Conservation (phyloP, 768 basidiomycete genomes). For the Phallus indusiatus region DNA sequence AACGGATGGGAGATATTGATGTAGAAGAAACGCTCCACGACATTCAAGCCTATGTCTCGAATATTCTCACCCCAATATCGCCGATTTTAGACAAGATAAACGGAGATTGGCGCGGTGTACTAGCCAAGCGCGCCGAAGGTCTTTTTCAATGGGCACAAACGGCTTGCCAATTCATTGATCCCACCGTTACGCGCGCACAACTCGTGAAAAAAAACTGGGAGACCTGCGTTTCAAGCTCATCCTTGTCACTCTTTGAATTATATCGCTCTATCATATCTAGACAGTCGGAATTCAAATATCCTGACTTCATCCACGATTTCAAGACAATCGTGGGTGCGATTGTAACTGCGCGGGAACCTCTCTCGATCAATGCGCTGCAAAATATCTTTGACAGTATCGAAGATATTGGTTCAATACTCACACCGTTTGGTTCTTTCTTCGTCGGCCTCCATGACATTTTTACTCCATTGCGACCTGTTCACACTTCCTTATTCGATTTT, state of each 20-base stretch:
- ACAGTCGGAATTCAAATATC: slow-evolving; percentile 12
- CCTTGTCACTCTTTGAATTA: slow-evolving; percentile 12
- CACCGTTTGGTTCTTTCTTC: slow-evolving; percentile 13
- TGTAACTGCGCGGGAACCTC: slow-evolving; percentile 17
- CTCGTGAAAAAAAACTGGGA: neutral
- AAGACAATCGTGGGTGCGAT: slow-evolving; percentile 17
- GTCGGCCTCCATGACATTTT: slow-evolving; percentile 12
- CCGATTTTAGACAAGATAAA: neutral
- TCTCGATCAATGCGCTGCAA: slow-evolving; percentile 9
- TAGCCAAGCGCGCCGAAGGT: slow-evolving; percentile 21
- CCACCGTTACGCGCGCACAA: neutral
- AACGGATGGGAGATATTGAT: neutral
- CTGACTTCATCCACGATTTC: slow-evolving; percentile 6
- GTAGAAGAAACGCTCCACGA: neutral
- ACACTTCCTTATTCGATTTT: slow-evolving; percentile 23
- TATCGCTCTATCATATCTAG: slow-evolving; percentile 15
- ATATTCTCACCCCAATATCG: neutral
- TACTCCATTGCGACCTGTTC: slow-evolving; percentile 14
- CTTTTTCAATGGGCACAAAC: slow-evolving; percentile 25
- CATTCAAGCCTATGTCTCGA: neutral
- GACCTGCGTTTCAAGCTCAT: slow-evolving; percentile 13
- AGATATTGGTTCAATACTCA: neutral
- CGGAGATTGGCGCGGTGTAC: neutral
- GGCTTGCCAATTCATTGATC: slow-evolving; percentile 17
- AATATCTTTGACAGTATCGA: slow-evolving; percentile 12